These are phyloP conservation scores for Phytophthora citrophthora DNA, from an alignment of 352 stramenopile genomes.

Conservation along the genomic window DNA sequence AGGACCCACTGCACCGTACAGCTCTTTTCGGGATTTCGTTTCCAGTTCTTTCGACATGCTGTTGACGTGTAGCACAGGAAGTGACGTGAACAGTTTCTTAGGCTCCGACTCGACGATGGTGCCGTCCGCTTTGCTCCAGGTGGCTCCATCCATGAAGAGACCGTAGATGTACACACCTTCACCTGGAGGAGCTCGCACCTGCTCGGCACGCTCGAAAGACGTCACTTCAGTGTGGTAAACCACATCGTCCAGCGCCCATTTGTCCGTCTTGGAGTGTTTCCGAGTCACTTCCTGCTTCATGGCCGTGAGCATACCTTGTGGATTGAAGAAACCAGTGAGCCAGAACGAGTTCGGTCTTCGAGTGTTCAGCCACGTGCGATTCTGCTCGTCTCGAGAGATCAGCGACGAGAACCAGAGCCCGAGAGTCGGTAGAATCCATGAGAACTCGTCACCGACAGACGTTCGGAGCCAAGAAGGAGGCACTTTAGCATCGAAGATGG, in stretches of 20 bases:
- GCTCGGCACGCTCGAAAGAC: constrained; percentile 92
- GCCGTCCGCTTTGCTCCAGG: constrained; percentile 94
- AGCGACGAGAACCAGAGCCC: constrained; percentile 98
- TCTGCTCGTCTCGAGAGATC: constrained; percentile 96
- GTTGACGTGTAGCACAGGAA: constrained; percentile 97
- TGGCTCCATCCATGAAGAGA: constrained; percentile 97
- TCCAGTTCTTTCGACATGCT: constrained; percentile 95
- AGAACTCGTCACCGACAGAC: constrained; percentile 97
- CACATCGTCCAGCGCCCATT: constrained; percentile 98
- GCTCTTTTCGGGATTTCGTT: constrained; percentile 91
- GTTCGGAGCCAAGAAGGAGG: constrained; percentile 96
- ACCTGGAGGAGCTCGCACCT: constrained; percentile 83
- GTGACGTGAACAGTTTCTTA: constrained; percentile 96
- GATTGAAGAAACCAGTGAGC: constrained; percentile 99
- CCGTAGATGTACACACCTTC: constrained; percentile 99
- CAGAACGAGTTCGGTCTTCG: constrained; percentile 96
- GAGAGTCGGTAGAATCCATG: constrained; percentile 96
- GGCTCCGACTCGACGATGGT: constrained; percentile 96
- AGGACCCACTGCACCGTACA: constrained; percentile 91
- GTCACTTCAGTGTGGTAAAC: constrained; percentile 98
- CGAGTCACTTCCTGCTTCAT: constrained; percentile 99
- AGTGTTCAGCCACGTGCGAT: constrained; percentile 95
- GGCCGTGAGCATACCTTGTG: constrained; percentile 97
- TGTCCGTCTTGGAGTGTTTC: constrained; percentile 96
- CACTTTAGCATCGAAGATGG: constrained; percentile 97